A percentile compares a stretch with the other conserved stretches of the same genome.
phyloP scores from a whole-genome alignment of 352 stramenopile species.

The Phytophthora constricta region DNA sequence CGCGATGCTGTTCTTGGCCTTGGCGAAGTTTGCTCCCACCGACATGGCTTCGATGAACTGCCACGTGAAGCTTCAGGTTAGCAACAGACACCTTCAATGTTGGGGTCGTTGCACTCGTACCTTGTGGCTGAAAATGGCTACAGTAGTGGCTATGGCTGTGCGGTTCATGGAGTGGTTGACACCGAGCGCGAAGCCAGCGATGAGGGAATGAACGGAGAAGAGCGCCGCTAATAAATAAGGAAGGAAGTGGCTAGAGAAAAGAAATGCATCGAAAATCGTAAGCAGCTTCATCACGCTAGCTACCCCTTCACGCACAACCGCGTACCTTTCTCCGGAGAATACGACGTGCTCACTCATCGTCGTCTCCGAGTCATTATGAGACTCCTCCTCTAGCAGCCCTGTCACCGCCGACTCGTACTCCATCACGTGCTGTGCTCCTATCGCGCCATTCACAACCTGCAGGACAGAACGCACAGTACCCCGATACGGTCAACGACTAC shows the following conservation, averaged over 20 bases:
- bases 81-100: slow-evolving; percentile 10
- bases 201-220: slow-evolving; percentile 74
- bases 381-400: slow-evolving; percentile 30
- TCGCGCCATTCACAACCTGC: slow-evolving; percentile 24
- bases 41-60: slow-evolving; percentile 75
- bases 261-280: slow-evolving; percentile 9
- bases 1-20: slow-evolving; percentile 57
- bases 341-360: slow-evolving; percentile 69
- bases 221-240: slow-evolving; percentile 70
- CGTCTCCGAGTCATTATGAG: slow-evolving; percentile 30
- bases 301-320: not conserved
- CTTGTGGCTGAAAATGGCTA: slow-evolving; percentile 78
- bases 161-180: slow-evolving; percentile 61
- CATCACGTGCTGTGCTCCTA: slow-evolving; percentile 7
- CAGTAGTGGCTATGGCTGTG: slow-evolving; percentile 58
- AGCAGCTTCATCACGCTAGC: not conserved
- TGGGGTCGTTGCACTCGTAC: slow-evolving; percentile 19
- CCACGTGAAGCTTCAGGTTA: not conserved
- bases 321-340: slow-evolving; percentile 59
- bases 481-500: not conserved
- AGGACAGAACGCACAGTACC: not conserved
- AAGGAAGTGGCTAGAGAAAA: slow-evolving; percentile 41
- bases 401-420: slow-evolving; percentile 35
- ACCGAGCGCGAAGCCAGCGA: slow-evolving; percentile 67
- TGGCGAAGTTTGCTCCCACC: slow-evolving; percentile 68